These are phyloP conservation scores for Cylindrodendrum hubeiense DNA, from an alignment of 2,329 filamentous ascomycete genomes.

Conservation along the genomic window DNA sequence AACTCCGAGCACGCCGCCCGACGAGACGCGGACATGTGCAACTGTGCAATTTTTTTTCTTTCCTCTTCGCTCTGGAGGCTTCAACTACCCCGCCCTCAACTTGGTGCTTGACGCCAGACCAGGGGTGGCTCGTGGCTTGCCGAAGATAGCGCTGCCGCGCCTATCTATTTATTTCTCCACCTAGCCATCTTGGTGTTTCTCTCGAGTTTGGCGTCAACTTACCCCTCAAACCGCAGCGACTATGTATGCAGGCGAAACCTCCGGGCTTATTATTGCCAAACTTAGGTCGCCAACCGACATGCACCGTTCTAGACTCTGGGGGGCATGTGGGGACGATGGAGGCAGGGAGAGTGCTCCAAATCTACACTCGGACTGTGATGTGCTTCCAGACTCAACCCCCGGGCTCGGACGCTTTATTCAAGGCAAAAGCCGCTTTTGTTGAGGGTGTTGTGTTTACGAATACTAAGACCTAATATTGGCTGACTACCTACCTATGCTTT, in stretches of 20 bases:
- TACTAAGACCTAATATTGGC: neutral
- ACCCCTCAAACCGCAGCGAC: neutral
- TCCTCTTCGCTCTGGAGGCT: neutral
- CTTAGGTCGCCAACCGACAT: neutral
- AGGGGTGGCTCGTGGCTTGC: slow-evolving; percentile 9
- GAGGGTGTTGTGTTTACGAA: neutral
- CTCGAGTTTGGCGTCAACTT: neutral
- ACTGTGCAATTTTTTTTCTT: too few species aligned
- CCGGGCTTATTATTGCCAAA: neutral
- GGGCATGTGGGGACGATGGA: neutral
- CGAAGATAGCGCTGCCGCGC: slow-evolving; percentile 24
- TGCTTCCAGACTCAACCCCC: neutral
- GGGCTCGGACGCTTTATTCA: neutral
- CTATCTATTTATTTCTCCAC: slow-evolving; percentile 2
- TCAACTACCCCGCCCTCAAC: slow-evolving; percentile 19
- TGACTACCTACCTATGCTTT: neutral
- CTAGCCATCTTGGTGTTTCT: neutral
- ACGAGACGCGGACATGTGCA: neutral
- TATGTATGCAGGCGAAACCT: neutral
- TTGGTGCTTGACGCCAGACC: slow-evolving; percentile 10
- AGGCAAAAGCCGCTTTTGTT: neutral
- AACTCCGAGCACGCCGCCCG: neutral
- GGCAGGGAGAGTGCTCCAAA: neutral
- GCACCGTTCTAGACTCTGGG: neutral
- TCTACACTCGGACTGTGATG: neutral